Evolutionary conservation across 257 asterid genomes (phyloP), one percentile per base, ranked within the genome.

Genomic region (Solanum chilense): DNA sequence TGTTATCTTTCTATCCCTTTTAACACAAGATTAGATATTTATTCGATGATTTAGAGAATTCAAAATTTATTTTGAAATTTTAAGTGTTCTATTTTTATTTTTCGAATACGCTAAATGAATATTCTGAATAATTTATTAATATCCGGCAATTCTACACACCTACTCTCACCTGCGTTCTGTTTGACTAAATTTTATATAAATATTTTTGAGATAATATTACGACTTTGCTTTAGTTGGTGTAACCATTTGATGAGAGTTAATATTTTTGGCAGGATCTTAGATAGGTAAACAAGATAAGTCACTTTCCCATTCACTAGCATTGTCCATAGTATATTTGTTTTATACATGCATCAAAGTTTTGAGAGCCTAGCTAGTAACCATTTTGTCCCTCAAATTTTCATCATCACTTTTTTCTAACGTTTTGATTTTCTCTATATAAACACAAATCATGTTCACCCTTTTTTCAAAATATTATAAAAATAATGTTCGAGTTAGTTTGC

Each of bases 101-200:
- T 58, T 20, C 0, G 1, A 20, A 20, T 58, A 0, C 0, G 8
- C 2, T 20, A 18, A 58, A 20, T 23, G 0, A 62, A 62, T 0
- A 23, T 23, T 23, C 0, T 62, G 1, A 4, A 62, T 4, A 4
- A 62, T 2, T 0, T 23, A 1, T n/a, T 13, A 4, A 5, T 58
- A 9, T 25, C 1, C 0, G 12, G 0, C 11, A 27, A 13, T 5
- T 27, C 21, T 4, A 66, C 20, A 66, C 11, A 27, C 37, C 37
- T 66, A 13, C 7, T 4, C 20, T 5, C 0, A 27, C 37, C 5
- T 13, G 13, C 11, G 13, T 27, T 12, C 6, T 66, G 2, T 66
- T 25, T 4, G 2, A 23, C 6, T 9, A 60, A 3, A 60, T 60
- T 60, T 58, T 66, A 13, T 66, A 6, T 25, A 66, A 66, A 27